These are phyloP conservation scores for Fusarium pilosicola DNA, from an alignment of 2,329 filamentous ascomycete genomes.

Conservation along the genomic window DNA sequence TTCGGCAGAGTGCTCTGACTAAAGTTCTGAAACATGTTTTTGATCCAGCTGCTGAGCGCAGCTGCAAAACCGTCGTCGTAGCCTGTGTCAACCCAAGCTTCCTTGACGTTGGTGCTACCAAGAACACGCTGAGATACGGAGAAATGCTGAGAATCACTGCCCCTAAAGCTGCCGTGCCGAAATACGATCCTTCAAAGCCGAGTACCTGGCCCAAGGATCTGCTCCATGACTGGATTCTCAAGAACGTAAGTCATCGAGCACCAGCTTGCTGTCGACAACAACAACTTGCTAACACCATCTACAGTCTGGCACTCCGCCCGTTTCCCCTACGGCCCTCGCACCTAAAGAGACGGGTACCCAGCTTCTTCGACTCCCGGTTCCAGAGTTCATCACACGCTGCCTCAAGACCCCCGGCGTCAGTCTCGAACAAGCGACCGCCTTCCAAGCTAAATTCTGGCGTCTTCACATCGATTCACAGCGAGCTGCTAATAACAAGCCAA, in stretches of 20 bases:
- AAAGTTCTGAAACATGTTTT: conserved; percentile 62
- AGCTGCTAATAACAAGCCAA: conserved; percentile 5
- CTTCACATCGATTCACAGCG: conserved; percentile 54
- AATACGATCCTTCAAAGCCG: conserved; percentile 45
- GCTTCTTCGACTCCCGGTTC: conserved; percentile 52
- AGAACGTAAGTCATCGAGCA: conserved; percentile 49
- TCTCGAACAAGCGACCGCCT: conserved; percentile 53
- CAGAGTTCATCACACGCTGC: conserved; percentile 55
- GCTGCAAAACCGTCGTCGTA: conserved; percentile 57
- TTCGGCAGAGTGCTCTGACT: conserved; percentile 58
- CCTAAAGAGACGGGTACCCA: conserved; percentile 54
- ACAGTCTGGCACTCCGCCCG: conserved; percentile 53
- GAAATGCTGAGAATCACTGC: conserved; percentile 56
- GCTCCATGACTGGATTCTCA: conserved; percentile 52
- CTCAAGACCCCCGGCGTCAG: conserved; percentile 50
- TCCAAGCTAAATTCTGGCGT: conserved; percentile 55
- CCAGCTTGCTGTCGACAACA: not conserved
- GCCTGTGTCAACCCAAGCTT: conserved; percentile 61
- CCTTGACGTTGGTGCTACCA: conserved; percentile 55
- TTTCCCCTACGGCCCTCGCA: conserved; percentile 50
- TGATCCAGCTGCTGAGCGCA: conserved; percentile 52
- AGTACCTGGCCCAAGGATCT: conserved; percentile 54
- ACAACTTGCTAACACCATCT: not conserved
- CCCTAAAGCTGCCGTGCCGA: conserved; percentile 41
- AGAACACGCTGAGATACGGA: conserved; percentile 61